Evolutionary conservation across 2,329 filamentous ascomycete species (phyloP), one percentile per base, ranked within the genome.

Genomic region (Talaromyces sp.): DNA sequence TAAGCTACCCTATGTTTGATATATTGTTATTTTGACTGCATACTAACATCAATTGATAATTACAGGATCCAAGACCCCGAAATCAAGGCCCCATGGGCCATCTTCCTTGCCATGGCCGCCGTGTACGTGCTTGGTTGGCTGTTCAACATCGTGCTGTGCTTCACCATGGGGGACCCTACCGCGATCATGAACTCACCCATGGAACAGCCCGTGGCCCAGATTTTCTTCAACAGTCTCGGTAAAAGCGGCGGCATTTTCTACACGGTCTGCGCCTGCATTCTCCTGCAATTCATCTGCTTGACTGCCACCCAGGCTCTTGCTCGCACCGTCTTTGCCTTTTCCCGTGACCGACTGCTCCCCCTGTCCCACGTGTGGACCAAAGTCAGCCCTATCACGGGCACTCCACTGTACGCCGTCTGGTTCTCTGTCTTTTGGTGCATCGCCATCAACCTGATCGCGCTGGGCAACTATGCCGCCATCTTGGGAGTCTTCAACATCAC

Each of bases 211-310:
- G 80, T 85, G 10, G 81, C 80, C 4, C 83, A 85, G 65, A 81
- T 86, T 67, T 86, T 83, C 72, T 82, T 81, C 73, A 84, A 85
- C 69, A 81, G 80, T 54, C 79, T 85, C 58, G 84, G 84, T 64
- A 82, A 62, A 54, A 3, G 33, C 2, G 80, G 80, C 15, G 81
- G 81, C 53, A 81, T 85, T 66, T 79, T 82, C 72, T 85, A 82
- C 69, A 81, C 82, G 59, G 77, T 84, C n/a, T 78, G 77, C 63
- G 82, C 81, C 25, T 84, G 85, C 68, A 72, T 85, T 83, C 59
- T 62, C 22, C 39, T 62, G 60, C 55, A 62, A 13, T 62, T 62
- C n/a, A 62, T 62, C 51, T 62, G 60, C 27, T 58, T 62, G n/a
- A 62, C 60, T 22, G 60, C 60, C 39, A 62, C 60, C 13, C 82